These are phyloP conservation scores for Lentinula sp. DNA, from an alignment of 768 basidiomycete species.

Conservation along the genomic window DNA sequence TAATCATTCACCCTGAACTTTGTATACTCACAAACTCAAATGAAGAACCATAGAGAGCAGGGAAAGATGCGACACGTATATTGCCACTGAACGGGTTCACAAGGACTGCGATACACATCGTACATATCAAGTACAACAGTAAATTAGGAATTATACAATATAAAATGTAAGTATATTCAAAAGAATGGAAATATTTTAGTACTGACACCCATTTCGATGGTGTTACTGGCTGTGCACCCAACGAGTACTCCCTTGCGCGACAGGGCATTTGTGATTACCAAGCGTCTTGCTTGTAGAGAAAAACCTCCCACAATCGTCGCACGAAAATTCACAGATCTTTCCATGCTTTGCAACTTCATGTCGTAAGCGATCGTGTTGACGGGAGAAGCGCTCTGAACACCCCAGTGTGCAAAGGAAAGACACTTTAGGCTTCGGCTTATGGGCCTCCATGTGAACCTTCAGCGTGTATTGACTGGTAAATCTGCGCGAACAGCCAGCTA, in stretches of 20 bases:
- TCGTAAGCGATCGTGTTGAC: slow-evolving; percentile 51
- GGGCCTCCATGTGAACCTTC: slow-evolving; percentile 50
- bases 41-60: too few species aligned
- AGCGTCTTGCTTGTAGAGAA: slow-evolving; percentile 49
- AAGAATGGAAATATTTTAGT: too few species aligned
- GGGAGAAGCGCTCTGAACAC: slow-evolving; percentile 47
- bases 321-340: slow-evolving; percentile 48
- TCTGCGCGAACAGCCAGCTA: slow-evolving; percentile 39
- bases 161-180: too few species aligned
- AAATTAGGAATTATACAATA: too few species aligned
- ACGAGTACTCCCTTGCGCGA: slow-evolving; percentile 41
- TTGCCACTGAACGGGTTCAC: too few species aligned
- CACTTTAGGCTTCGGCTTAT: slow-evolving; percentile 44
- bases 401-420: slow-evolving; percentile 49
- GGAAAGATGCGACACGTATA: too few species aligned
- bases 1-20: too few species aligned
- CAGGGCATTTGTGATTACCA: slow-evolving; percentile 51
- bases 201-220: too few species aligned
- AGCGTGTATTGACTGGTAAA: slow-evolving; percentile 52
- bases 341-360: slow-evolving; percentile 57
- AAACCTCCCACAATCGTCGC: slow-evolving; percentile 45
- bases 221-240: slow-evolving; percentile 25
- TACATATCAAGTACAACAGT: too few species aligned
- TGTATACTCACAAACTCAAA: too few species aligned
- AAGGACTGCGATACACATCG: too few species aligned